These are phyloP conservation scores for Casuarina cunninghamiana DNA, from an alignment of 306 rosid species.

Conservation along the genomic window DNA sequence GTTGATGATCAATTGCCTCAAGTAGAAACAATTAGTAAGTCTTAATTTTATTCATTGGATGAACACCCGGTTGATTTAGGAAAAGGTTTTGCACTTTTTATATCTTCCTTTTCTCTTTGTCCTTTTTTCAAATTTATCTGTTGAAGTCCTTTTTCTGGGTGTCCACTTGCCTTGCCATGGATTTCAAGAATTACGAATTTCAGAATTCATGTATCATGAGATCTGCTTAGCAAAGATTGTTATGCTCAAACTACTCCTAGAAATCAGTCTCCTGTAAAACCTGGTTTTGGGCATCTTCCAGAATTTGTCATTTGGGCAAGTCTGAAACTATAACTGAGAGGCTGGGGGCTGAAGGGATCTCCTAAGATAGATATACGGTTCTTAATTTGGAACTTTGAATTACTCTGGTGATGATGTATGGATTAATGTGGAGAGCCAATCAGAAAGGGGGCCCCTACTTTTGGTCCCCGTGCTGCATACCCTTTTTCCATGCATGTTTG, in stretches of 20 bases:
- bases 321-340: background rate
- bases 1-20: constrained; percentile 66
- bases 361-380: background rate
- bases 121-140: background rate
- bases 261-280: background rate
- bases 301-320: background rate
- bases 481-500: background rate
- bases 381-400: background rate
- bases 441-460: background rate
- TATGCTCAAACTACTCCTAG: background rate
- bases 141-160: background rate
- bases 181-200: background rate
- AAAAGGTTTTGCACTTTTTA: background rate
- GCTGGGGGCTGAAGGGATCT: background rate
- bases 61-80: constrained; percentile 24
- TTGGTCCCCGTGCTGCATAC: background rate
- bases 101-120: background rate
- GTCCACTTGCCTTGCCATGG: background rate
- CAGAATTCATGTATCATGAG: background rate
- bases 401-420: background rate
- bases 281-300: background rate
- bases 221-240: background rate
- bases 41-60: constrained; percentile 22
- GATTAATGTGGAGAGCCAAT: background rate
- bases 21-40: constrained; percentile 64